A percentile compares a stretch with the other conserved stretches of the same genome.
phyloP scores from a whole-genome alignment of 768 basidiomycete species.

The Pleurotus giganteus region DNA sequence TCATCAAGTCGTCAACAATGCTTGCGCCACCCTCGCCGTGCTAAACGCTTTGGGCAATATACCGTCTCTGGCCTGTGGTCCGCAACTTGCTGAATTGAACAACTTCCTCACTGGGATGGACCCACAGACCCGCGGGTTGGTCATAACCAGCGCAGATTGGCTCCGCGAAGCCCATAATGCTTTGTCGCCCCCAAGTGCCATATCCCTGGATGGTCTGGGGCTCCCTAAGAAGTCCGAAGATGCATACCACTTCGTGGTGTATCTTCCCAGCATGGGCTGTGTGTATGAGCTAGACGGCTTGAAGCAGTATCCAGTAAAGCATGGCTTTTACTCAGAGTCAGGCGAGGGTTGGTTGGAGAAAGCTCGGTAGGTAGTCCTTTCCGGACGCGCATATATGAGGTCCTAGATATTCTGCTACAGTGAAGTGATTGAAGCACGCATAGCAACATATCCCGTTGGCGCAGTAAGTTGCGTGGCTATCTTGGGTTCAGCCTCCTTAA shows the following conservation, averaged over 20 bases:
- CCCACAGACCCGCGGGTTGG: conserved; percentile 78
- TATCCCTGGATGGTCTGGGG: conserved; percentile 83
- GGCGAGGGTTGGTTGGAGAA: conserved; percentile 83
- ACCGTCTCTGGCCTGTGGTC: conserved; percentile 56
- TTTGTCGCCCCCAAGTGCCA: conserved; percentile 85
- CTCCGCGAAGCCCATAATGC: conserved; percentile 87
- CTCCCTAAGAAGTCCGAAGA: conserved; percentile 68
- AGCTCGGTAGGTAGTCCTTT: conserved; percentile 56
- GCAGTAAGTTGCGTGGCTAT: conserved; percentile 54
- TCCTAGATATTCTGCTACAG: conserved; percentile 35
- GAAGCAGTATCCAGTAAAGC: conserved; percentile 73
- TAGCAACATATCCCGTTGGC: conserved; percentile 86
- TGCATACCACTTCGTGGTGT: conserved; percentile 96
- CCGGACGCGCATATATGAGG: conserved; percentile 10
- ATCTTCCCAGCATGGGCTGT: conserved; percentile 78
- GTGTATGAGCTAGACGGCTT: conserved; percentile 95
- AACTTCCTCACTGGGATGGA: conserved; percentile 86
- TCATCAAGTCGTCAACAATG: conserved; percentile 93
- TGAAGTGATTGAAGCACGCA: conserved; percentile 83
- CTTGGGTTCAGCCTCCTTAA: conserved; percentile 11
- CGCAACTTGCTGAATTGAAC: conserved; percentile 70
- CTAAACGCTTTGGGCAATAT: conserved; percentile 89
- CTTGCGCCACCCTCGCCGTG: conserved; percentile 94
- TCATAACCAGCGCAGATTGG: conserved; percentile 79
- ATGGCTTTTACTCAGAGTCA: conserved; percentile 65